Evolutionary conservation across 345 rosid species (phyloP).

Genomic region (Brassica rapa): DNA sequence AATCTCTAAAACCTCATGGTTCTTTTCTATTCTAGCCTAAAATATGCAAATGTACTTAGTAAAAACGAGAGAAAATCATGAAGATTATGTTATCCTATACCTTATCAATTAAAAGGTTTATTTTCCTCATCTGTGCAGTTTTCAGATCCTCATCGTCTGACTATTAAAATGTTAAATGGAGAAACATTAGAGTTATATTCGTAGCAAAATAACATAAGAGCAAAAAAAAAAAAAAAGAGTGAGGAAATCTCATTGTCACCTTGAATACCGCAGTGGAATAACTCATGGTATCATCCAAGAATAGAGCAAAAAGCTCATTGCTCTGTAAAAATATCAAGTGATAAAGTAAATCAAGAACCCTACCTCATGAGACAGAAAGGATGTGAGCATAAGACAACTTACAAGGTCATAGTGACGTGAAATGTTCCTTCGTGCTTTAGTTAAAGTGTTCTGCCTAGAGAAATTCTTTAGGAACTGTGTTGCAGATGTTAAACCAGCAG

Average conservation of each 20-base stretch:
- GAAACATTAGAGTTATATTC: background rate
- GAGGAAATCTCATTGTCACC: constrained; percentile 43
- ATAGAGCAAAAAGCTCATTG: constrained; percentile 70
- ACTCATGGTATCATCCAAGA: constrained; percentile 83
- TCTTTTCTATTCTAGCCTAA: constrained; percentile 60
- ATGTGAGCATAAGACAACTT: constrained; percentile 16
- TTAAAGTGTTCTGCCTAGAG: constrained; percentile 66
- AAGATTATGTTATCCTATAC: constrained; percentile 37
- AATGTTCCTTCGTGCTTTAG: constrained; percentile 87
- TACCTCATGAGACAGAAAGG: background rate
- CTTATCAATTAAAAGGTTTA: constrained; percentile 62
- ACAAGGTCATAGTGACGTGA: constrained; percentile 93
- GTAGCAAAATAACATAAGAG: background rate
- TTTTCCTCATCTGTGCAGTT: constrained; percentile 77
- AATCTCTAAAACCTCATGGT: constrained; percentile 72
- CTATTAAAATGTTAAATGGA: constrained; percentile 31
- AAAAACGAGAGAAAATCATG: background rate
- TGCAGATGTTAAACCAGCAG: constrained; percentile 68
- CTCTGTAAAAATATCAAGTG: constrained; percentile 48
- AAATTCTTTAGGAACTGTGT: constrained; percentile 65
- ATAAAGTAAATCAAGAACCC: background rate
- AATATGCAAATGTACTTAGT: background rate
- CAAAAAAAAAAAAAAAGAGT: background rate
- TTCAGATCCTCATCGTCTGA: constrained; percentile 56
- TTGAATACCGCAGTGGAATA: constrained; percentile 79